Base-by-base conservation (phyloP, 169 alveolate species). In the Cardiosporidium cionae region DNA sequence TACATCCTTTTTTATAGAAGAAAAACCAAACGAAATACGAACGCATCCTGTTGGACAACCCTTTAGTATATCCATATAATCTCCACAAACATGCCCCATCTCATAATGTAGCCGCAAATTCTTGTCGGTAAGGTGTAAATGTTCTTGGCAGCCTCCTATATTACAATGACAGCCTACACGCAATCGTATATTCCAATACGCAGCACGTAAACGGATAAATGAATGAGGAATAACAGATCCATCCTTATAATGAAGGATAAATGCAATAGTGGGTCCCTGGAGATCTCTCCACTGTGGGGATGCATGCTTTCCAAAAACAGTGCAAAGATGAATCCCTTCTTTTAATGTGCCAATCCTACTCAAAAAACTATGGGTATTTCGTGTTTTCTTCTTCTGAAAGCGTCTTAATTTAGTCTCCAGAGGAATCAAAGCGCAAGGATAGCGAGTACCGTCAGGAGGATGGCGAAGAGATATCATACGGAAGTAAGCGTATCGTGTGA, bases 101-200 rank as follows among this genome's bases (percentile, higher is more conserved):
- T 62, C 77, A 36, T 70, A 70, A 0, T 79, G 37, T 52, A 35
- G 22, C 25, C 65, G 64, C 7, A 82, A 36, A 31, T 82, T 83
- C 22, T 35, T 79, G 9, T 66, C 68, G 7, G 78, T 68, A 5
- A 82, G 52, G 28, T 52, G 62, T 27, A 82, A 67, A n/a, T 32
- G 54, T 31, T 65, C 69, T 52, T 82, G 87, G 25, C 87, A 82
- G 3, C 71, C 87, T 1, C 87, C 87, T 25, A 80, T 65, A 52
- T 82, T 82, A 69, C 87, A 82, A 58, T 72, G 80, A 72, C 87
- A 82, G 6, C 87, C 87, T 4, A 81, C 76, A 52, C 87, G 54
- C 52, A 82, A 16, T 64, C 68, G 72, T 23, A 82, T 80, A 16
- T 63, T 9, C 25, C 80, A 70, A 22, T 44, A 62, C 29, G 72